Evolutionary conservation across 768 basidiomycete genomes (phyloP).

Genomic region (Podaxis sp.): DNA sequence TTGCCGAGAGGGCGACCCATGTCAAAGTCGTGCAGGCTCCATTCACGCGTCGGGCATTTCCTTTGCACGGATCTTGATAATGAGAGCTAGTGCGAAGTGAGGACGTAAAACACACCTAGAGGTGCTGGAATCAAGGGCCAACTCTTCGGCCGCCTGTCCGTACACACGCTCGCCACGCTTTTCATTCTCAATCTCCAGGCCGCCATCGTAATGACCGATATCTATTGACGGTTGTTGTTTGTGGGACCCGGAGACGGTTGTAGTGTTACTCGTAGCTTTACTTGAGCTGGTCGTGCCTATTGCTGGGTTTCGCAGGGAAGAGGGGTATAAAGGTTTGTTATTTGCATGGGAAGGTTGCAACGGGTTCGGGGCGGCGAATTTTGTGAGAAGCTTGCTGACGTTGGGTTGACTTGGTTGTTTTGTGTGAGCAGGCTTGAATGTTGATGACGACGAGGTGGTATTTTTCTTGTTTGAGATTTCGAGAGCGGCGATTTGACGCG

Average conservation of each 20-base stretch:
- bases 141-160: constrained; percentile 75
- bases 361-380: constrained; percentile 69
- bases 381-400: constrained; percentile 70
- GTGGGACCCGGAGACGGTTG: constrained; percentile 19
- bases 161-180: constrained; percentile 71
- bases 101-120: constrained; percentile 45
- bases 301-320: constrained; percentile 41
- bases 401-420: constrained; percentile 61
- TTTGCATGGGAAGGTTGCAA: constrained; percentile 26
- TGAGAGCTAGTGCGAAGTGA: not conserved
- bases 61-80: constrained; percentile 29
- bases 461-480: constrained; percentile 59
- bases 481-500: constrained; percentile 66
- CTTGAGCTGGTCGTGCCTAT: constrained; percentile 15
- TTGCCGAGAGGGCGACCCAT: constrained; percentile 97
- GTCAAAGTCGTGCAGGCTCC: constrained; percentile 84
- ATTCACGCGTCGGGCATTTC: constrained; percentile 74
- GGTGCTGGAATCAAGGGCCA: constrained; percentile 83
- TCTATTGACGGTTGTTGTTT: constrained; percentile 47
- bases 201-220: constrained; percentile 94
- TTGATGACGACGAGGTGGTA: constrained; percentile 28
- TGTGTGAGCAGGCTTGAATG: constrained; percentile 32
- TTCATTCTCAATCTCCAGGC: constrained; percentile 87
- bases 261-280: constrained; percentile 14
- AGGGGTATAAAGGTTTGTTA: constrained; percentile 37